Base-by-base conservation (phyloP, 2,329 filamentous ascomycete genomes). In the Aspergillus cejpii region DNA sequence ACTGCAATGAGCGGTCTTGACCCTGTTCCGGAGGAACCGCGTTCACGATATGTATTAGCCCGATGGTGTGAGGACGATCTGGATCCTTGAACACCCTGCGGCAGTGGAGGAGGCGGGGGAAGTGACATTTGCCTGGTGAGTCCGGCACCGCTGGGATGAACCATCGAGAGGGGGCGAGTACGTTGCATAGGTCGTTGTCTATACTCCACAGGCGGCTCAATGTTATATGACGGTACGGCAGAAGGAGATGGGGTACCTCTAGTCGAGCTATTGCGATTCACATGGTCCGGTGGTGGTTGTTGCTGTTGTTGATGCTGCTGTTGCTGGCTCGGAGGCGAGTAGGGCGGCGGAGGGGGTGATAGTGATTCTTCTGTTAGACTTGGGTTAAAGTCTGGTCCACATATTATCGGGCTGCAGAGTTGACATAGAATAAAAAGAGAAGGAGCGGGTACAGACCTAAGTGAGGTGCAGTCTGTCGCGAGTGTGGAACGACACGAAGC, bases 261-360 rank as follows among this genome's bases (percentile, higher is more conserved):
- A n/a, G 44, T 41, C 19, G 51, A 44, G 19, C 41, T 37, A 7
- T 33, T 41, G 24, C 49, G 52, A 26, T 37, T 47, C 27, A 43
- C 45, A 39, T 51, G 49, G 27, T 57, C 57, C 31, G 50, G 44
- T 11, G 49, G 45, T 24, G 49, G 52, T 14, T 53, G 48, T 37
- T 43, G 47, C 38, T 24, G 47, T 44, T 24, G 37, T 27, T 15
- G 37, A 12, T 39, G 37, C 23, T 41, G 53, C 20, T 48, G 55
- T 39, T 51, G 57, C 33, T 63, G 61, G 37, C 57, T 59, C 34
- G 63, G 65, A 15, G 66, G 65, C 41, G 66, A 68, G 39, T 68
- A 68, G 37, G 66, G 66, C 6, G 66, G 65, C 24, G 66, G 65
- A 6, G 65, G 65, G 7, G 65, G 57, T 10, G 65, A 64, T 20